Base-by-base conservation (phyloP, 2,329 filamentous ascomycete genomes). In the Tolypocladium album region DNA sequence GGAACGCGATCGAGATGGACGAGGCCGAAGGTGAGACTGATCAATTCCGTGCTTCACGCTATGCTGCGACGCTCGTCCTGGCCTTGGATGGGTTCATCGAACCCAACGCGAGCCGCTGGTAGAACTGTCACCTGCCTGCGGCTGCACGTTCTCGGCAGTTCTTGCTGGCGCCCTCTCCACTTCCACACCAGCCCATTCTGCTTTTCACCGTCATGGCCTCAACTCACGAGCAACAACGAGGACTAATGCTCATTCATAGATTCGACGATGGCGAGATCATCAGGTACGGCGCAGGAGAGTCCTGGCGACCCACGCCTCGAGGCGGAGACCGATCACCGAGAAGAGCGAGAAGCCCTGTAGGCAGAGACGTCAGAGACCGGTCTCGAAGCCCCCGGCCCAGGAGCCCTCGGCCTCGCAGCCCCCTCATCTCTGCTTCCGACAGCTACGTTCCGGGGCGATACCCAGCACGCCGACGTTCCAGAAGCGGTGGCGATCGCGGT, bases 231-330 rank as follows among this genome's bases (percentile, higher is more conserved):
- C 50, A 45, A 22, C 27, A 20, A 4, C 36, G 31, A 52, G 22
- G 34, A 45, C 45, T 60, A 39, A 58, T 17, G 20, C 20, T 15
- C n/a, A 12, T 40, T 22, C 34, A 31, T 50, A 62, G 61, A 39
- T 62, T 82, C 66, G 82, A 85, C 64, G 82, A 85, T 64, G 82
- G 82, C 53, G 82, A 85, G 72, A 83, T 85, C 59, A 80, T 83
- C 63, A 77, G 82, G 67, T 85, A 85, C 68, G 82, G 82, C 58
- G 83, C 83, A 15, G 82, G 82, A 61, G 82, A 85, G 71, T 84
- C 82, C 43, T 85, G 83, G 76, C 75, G 82, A 61, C 82, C 82
- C 13, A 84, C 81, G 61, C 83, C 82, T 57, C 72, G 78, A 59
- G 74, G 72, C 60, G 72, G 73, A 57, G 75, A 78, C 63, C 75